Evolutionary conservation across 306 rosid species (phyloP).

Genomic region (Cajanus cajan): DNA sequence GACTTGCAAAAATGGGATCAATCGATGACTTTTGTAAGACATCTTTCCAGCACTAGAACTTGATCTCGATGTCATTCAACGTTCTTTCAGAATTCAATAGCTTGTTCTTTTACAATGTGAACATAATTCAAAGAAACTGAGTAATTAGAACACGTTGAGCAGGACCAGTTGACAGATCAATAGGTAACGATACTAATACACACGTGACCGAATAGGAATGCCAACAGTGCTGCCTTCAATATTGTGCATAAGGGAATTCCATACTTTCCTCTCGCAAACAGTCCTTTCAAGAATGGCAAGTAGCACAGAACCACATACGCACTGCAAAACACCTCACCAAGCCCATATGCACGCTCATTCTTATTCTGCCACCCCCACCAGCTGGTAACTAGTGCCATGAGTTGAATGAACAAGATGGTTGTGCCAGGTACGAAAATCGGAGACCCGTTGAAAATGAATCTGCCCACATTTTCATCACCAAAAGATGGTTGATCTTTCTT

Average conservation of each 20-base stretch:
- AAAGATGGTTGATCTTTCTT: constrained; percentile 41
- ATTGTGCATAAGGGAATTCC: constrained; percentile 63
- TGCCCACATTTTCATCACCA: constrained; percentile 27
- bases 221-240: constrained; percentile 42
- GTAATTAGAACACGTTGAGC: neutral
- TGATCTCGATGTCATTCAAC: neutral
- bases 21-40: neutral
- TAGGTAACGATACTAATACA: neutral
- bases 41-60: neutral
- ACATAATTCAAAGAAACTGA: neutral
- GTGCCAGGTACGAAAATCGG: constrained; percentile 56
- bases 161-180: constrained; percentile 9
- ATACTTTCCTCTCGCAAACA: constrained; percentile 51
- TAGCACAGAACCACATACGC: constrained; percentile 46
- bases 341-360: constrained; percentile 37
- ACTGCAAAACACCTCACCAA: constrained; percentile 48
- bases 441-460: constrained; percentile 54
- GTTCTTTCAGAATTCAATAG: neutral
- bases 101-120: neutral
- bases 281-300: constrained; percentile 60
- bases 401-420: constrained; percentile 52
- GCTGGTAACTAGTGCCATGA: constrained; percentile 33
- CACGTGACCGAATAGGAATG: constrained; percentile 37
- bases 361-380: constrained; percentile 16
- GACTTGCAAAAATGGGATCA: neutral